Conservation (phyloP, 495 filamentous ascomycete genomes). For the Trypethelium eluteriae region DNA sequence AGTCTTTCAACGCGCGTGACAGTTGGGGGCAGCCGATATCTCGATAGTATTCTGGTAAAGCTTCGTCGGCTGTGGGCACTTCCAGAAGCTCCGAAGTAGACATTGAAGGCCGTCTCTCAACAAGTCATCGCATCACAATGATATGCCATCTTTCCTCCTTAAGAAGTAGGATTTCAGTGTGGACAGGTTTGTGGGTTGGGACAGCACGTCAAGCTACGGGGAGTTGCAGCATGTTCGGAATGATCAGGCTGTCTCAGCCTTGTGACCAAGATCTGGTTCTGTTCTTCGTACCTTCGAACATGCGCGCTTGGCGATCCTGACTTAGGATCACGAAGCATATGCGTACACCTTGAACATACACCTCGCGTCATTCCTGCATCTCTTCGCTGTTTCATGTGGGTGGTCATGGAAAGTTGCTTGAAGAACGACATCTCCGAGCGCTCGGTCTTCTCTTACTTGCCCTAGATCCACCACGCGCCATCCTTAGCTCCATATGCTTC, state of each 20-base stretch:
- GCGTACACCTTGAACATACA: too few species aligned
- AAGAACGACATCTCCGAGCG: neutral
- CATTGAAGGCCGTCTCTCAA: neutral
- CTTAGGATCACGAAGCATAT: neutral
- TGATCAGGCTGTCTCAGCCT: slow-evolving; percentile 10
- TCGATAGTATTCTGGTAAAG: neutral
- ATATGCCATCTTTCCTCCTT: neutral
- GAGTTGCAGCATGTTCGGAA: neutral
- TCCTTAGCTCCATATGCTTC: neutral
- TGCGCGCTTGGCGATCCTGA: neutral
- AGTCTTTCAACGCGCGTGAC: slow-evolving; percentile 39
- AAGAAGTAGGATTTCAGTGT: neutral
- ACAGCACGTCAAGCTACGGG: neutral
- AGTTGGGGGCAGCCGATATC: neutral
- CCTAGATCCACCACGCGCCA: neutral
- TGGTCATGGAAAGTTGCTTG: neutral
- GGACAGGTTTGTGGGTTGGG: neutral
- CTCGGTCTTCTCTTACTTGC: neutral
- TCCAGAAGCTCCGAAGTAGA: neutral
- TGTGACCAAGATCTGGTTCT: neutral
- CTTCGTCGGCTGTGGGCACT: neutral
- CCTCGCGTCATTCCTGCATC: neutral
- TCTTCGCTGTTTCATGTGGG: neutral
- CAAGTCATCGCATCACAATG: neutral
- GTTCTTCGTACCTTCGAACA: neutral